A percentile compares a stretch with the other conserved stretches of the same genome.
phyloP scores from a whole-genome alignment of 2,329 filamentous ascomycete genomes.

The Sodiomyces alkalinus region DNA sequence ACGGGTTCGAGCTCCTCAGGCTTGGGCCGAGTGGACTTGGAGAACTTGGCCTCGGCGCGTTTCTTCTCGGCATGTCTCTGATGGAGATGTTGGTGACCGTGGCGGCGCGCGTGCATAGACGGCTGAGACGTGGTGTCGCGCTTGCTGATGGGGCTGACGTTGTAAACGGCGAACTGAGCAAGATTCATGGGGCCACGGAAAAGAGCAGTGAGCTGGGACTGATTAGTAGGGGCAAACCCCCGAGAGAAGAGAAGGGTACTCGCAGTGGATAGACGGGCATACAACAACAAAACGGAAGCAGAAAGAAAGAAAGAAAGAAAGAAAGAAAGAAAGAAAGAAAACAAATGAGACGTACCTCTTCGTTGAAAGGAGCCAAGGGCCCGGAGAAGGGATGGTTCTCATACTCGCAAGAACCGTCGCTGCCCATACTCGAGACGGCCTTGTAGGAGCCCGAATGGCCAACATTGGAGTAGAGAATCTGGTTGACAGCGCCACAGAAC shows the following conservation, averaged over 20 bases:
- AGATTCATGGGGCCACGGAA: slow-evolving; percentile 55
- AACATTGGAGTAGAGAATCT: slow-evolving; percentile 53
- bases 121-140: slow-evolving; percentile 10
- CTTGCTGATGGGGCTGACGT: slow-evolving; percentile 23
- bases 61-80: slow-evolving; percentile 21
- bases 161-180: slow-evolving; percentile 55
- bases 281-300: no score
- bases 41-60: slow-evolving; percentile 19
- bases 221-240: no score
- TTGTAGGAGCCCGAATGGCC: slow-evolving; percentile 47
- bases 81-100: slow-evolving; percentile 37
- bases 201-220: slow-evolving; percentile 56
- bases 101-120: slow-evolving; percentile 17
- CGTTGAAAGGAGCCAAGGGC: slow-evolving; percentile 49
- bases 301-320: background rate
- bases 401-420: slow-evolving; percentile 37
- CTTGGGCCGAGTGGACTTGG: slow-evolving; percentile 3
- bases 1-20: slow-evolving; percentile 4
- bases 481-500: slow-evolving; percentile 49
- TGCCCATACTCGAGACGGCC: slow-evolving; percentile 44
- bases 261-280: no score
- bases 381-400: slow-evolving; percentile 39
- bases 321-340: background rate
- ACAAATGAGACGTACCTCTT: slow-evolving; percentile 43
- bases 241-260: no score